phyloP scores from a whole-genome alignment of 306 rosid species.

The Rosa chinensis region DNA sequence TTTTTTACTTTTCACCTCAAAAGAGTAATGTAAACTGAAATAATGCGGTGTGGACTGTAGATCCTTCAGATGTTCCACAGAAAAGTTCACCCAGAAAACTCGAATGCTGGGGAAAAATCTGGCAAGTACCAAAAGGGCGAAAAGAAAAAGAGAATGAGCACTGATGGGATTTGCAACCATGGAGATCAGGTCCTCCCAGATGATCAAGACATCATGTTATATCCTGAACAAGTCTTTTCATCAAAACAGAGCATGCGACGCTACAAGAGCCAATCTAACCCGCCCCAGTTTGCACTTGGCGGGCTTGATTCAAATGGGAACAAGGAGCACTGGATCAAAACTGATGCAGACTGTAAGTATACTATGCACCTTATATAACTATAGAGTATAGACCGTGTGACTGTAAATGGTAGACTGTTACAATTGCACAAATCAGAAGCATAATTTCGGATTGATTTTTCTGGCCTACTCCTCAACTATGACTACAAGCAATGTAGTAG shows the following conservation, averaged over 20 bases:
- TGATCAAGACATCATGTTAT: conserved; percentile 46
- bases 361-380: neutral
- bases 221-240: conserved; percentile 40
- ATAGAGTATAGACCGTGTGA: neutral
- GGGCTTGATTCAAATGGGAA: conserved; percentile 57
- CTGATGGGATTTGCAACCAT: conserved; percentile 42
- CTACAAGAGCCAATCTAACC: conserved; percentile 52
- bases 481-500: neutral
- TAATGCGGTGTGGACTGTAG: conserved; percentile 47
- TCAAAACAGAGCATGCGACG: conserved; percentile 47
- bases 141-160: conserved; percentile 45
- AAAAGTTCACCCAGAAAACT: conserved; percentile 84
- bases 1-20: neutral
- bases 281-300: conserved; percentile 41
- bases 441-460: neutral
- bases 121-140: conserved; percentile 49
- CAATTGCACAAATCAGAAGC: neutral
- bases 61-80: conserved; percentile 82
- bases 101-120: conserved; percentile 37
- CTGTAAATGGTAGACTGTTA: neutral
- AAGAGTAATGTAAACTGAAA: neutral
- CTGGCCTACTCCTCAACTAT: neutral
- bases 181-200: conserved; percentile 44
- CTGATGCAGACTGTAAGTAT: conserved; percentile 89
- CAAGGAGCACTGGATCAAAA: conserved; percentile 86